Evolutionary conservation across 495 filamentous ascomycete species (phyloP), one percentile per base, ranked within the genome.

Genomic region (Saxispiralis lemnorum): DNA sequence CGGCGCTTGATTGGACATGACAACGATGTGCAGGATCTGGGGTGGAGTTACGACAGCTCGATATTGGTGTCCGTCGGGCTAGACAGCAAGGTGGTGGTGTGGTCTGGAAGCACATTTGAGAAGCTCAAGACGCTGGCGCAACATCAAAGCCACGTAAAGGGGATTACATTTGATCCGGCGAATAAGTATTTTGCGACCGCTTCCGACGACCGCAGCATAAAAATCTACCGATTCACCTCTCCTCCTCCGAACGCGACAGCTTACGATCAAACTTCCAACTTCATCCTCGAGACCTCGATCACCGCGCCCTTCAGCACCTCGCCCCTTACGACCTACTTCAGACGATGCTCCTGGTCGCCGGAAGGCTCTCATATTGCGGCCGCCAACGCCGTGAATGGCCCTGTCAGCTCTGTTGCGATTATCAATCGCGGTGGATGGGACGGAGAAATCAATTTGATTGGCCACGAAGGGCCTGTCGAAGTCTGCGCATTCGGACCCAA

Each of bases 171-270:
- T 56, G 89, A 99, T 55, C 89, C 89, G 1, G 92, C 92, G 15
- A 96, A 95, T 64, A 96, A 96, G 56, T 96, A 93, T 66, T 99
- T 99, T 62, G 89, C 89, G 20, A 99, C 89, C 1, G 86, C 89
- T 0, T 93, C 83, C 63, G 89, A 99, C 57, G 89, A 99, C 57
- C 78, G 89, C 24, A 84, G 84, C 6, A 89, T 99, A 62, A 93
- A 93, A 58, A 81, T 99, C 46, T 94, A 92, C 63, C 79, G 87
- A 41, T 99, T 93, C 59, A 93, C 79, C 12, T 78, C 86, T 1
- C 89, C 89, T 0, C 68, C 75, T 0, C 80, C 88, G n/a, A 95
- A 93, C 62, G 83, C 92, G 9, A 89, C 83, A 3, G 72, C 85
- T 20, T 79, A 94, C 50, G 92, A 99, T 52, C 88, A 93, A 60